Conservation (phyloP, 2,329 filamentous ascomycete genomes). For the Microsporum canis region DNA sequence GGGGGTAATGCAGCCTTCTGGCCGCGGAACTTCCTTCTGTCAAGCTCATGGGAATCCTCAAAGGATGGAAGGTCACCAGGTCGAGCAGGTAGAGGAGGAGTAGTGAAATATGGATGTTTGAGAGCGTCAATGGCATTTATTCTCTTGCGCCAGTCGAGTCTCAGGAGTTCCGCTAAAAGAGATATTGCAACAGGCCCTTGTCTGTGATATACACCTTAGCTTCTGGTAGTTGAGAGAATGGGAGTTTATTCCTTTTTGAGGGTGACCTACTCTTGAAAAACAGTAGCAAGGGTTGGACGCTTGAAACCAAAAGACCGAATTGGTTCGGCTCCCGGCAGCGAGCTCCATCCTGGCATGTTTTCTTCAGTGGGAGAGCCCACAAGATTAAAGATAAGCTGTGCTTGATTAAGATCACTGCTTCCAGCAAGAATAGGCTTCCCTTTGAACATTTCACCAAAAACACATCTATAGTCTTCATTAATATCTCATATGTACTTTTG, state of each 20-base stretch:
- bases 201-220: constrained; percentile 27
- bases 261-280: constrained; percentile 57
- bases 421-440: constrained; percentile 87
- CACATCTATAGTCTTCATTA: constrained; percentile 50
- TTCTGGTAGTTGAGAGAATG: neutral
- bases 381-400: constrained; percentile 86
- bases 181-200: constrained; percentile 62
- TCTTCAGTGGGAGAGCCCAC: constrained; percentile 82
- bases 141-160: constrained; percentile 75
- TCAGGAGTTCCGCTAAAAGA: constrained; percentile 69
- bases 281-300: constrained; percentile 55
- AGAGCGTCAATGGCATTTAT: constrained; percentile 92
- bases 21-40: constrained; percentile 82
- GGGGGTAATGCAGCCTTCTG: constrained; percentile 76
- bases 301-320: constrained; percentile 51
- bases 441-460: constrained; percentile 95
- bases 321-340: constrained; percentile 68
- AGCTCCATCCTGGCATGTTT: constrained; percentile 84
- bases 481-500: neutral
- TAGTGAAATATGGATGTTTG: constrained; percentile 82
- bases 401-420: constrained; percentile 77
- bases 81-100: constrained; percentile 61
- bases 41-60: constrained; percentile 93
- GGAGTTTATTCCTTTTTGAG: neutral
- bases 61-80: constrained; percentile 84